Percentiles rank a stretch among this genome's conserved stretches.
Evolutionary conservation across 202 grass and related monocot genomes (phyloP).

Genomic region (Brachypodium distachyon): DNA sequence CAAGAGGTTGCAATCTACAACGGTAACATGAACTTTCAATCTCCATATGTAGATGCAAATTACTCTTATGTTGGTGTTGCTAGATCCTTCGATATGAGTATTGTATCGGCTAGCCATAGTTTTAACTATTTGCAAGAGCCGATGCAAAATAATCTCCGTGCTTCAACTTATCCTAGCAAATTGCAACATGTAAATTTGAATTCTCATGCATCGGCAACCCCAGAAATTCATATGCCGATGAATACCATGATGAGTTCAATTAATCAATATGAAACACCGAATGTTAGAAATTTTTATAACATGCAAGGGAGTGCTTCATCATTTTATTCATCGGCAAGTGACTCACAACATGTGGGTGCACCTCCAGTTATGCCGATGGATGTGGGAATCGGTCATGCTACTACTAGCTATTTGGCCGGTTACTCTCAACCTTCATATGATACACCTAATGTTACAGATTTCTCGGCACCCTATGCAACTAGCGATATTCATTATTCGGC

Average conservation of each 20-base stretch:
- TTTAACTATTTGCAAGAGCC: too few species aligned
- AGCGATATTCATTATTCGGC: background rate
- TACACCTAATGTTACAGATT: background rate
- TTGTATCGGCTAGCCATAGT: too few species aligned
- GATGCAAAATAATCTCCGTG: too few species aligned
- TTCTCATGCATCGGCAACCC: background rate
- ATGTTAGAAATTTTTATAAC: too few species aligned
- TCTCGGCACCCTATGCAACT: background rate
- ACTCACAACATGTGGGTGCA: too few species aligned
- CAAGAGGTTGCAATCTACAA: background rate
- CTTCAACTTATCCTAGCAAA: too few species aligned
- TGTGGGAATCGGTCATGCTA: background rate
- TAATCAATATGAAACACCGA: too few species aligned
- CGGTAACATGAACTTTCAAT: background rate
- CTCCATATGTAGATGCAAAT: background rate
- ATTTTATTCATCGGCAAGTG: too few species aligned
- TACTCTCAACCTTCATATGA: background rate
- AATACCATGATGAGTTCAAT: background rate
- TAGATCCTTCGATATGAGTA: too few species aligned
- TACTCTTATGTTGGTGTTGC: background rate
- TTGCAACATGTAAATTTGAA: background rate
- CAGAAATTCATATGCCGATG: background rate
- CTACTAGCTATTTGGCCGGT: background rate
- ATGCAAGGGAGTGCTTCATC: too few species aligned
- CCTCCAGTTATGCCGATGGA: background rate